Evolutionary conservation across 257 asterid species (phyloP).

Genomic region (Haberlea rhodopensis): DNA sequence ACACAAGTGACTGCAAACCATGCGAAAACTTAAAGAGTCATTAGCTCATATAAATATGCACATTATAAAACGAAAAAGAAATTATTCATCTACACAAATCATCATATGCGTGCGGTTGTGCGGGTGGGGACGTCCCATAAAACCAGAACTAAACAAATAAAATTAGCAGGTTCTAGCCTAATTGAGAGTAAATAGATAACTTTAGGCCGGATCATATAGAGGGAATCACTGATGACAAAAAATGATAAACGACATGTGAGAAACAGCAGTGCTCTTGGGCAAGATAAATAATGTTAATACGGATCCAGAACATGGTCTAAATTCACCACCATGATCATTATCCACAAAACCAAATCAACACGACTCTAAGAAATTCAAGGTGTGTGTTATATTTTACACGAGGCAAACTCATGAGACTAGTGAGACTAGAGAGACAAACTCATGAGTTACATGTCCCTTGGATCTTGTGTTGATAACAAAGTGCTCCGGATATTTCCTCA

Average conservation of each 20-base stretch:
- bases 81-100: no score
- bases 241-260: neutral
- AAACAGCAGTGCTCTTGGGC: neutral
- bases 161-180: neutral
- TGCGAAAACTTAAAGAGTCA: no score
- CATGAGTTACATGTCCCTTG: conserved; percentile 65
- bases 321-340: neutral
- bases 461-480: conserved; percentile 89
- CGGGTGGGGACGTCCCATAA: no score
- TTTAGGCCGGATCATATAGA: neutral
- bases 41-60: no score
- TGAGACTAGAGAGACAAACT: conserved; percentile 91
- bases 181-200: neutral
- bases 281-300: neutral
- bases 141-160: neutral
- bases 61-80: no score
- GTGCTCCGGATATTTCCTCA: conserved; percentile 88
- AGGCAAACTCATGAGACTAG: conserved; percentile 51
- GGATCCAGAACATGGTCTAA: neutral
- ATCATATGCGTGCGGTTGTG: no score
- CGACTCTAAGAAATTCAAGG: neutral
- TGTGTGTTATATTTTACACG: neutral
- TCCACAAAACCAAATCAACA: no score
- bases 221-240: neutral
- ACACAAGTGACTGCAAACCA: no score